Conservation (phyloP, 768 basidiomycete genomes). For the Asterophora parasitica region DNA sequence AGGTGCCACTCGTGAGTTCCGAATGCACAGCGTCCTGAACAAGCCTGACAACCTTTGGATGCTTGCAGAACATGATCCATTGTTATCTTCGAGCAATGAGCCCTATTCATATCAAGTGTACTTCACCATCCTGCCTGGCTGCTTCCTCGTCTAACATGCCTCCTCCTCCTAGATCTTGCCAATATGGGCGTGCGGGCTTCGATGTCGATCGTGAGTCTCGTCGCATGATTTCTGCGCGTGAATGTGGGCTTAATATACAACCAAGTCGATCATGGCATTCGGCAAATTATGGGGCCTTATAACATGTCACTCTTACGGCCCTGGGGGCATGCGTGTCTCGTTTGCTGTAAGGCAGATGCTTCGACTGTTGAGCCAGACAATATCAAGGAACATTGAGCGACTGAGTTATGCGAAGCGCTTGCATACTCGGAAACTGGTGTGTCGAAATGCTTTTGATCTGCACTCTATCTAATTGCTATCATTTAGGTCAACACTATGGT, state of each 20-base stretch:
- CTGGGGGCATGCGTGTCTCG: slow-evolving; percentile 77
- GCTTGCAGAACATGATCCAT: slow-evolving; percentile 70
- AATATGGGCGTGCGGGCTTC: slow-evolving; percentile 84
- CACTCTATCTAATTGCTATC: slow-evolving; percentile 1
- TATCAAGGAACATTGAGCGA: slow-evolving; percentile 75
- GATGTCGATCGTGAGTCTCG: slow-evolving; percentile 68
- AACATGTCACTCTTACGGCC: slow-evolving; percentile 73
- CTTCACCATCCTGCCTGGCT: neutral
- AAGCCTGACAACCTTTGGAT: neutral
- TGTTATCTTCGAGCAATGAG: slow-evolving; percentile 84
- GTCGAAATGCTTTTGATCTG: neutral
- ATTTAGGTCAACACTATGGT: slow-evolving; percentile 66
- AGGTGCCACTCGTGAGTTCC: slow-evolving; percentile 52
- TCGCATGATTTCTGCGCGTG: neutral
- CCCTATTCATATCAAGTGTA: slow-evolving; percentile 79
- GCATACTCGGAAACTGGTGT: slow-evolving; percentile 70
- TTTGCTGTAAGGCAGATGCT: slow-evolving; percentile 84
- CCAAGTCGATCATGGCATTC: slow-evolving; percentile 76
- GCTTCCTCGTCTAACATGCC: slow-evolving; percentile 3
- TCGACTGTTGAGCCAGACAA: slow-evolving; percentile 71
- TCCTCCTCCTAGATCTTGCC: slow-evolving; percentile 45
- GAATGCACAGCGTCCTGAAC: neutral
- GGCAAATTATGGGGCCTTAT: slow-evolving; percentile 78
- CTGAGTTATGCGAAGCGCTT: slow-evolving; percentile 72
- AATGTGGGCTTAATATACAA: slow-evolving; percentile 1